Conservation (phyloP, 768 basidiomycete species). For the Collybia sordida region DNA sequence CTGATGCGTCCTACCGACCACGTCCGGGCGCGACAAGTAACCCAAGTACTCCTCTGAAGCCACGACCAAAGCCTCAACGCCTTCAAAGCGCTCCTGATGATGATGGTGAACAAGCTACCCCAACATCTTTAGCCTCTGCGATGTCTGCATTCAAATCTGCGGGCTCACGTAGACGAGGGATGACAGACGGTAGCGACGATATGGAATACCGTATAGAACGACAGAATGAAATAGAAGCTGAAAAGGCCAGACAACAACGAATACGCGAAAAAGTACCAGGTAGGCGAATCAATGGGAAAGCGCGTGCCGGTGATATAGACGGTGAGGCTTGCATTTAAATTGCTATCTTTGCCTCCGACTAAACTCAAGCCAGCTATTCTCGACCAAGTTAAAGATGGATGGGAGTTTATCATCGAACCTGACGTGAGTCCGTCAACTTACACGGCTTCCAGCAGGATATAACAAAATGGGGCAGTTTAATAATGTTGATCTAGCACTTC, state of each 20-base stretch:
- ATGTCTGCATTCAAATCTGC: slow-evolving; percentile 73
- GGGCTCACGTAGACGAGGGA: slow-evolving; percentile 54
- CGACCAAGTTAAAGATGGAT: slow-evolving; percentile 84
- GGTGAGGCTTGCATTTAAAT: slow-evolving; percentile 42
- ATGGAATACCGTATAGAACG: slow-evolving; percentile 57
- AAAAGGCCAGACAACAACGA: slow-evolving; percentile 65
- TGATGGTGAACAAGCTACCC: slow-evolving; percentile 36
- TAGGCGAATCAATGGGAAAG: slow-evolving; percentile 48
- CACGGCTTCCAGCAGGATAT: not conserved
- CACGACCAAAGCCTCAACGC: slow-evolving; percentile 26
- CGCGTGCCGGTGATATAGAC: slow-evolving; percentile 81
- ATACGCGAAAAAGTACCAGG: slow-evolving; percentile 69
- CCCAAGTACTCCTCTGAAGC: slow-evolving; percentile 12
- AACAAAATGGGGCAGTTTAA: slow-evolving; percentile 64
- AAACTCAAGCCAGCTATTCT: slow-evolving; percentile 58
- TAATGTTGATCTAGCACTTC: slow-evolving; percentile 88
- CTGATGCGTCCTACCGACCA: slow-evolving; percentile 19
- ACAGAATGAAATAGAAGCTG: slow-evolving; percentile 60
- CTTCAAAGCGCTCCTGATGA: slow-evolving; percentile 31
- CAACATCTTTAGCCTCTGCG: slow-evolving; percentile 51
- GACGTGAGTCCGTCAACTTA: slow-evolving; percentile 51
- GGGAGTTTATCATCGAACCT: slow-evolving; percentile 84
- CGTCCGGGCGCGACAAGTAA: slow-evolving; percentile 8
- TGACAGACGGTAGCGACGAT: slow-evolving; percentile 52
- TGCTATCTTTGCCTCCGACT: not conserved